Base-by-base conservation (phyloP, 805 yeast species). In the Dipodascus geniculatus region DNA sequence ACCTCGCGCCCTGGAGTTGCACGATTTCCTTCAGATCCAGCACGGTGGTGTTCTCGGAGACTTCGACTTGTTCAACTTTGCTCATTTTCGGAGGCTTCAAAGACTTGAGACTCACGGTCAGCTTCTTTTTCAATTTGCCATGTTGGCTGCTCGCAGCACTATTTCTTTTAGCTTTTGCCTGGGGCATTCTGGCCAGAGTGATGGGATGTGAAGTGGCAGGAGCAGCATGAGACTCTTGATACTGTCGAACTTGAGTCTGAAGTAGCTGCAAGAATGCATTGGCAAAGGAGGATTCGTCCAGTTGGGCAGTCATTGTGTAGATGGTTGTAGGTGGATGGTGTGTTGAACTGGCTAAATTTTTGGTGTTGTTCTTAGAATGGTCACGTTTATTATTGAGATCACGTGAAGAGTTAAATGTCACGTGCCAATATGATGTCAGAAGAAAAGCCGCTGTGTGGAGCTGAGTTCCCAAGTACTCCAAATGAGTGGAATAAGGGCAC, bases 41-140 rank as follows among this genome's bases (percentile, higher is more conserved):
- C 3, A 65, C 55, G 1, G 65, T 58, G 17, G 44, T 38, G 20
- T n/a, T 38, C 38, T 62, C 64, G 8, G 55, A 49, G 6, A 52
- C 51, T 11, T 60, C 54, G 1, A 60, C 59, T 23, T 50, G 60
- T 22, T 63, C 57, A 22, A 65, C 57, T 16, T 63, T 58, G 42
- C 69, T 65, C 66, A 86, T 84, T 63, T 82, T 85, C 3, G 95
- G 95, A 2, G 83, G 78, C 60, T 82, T 80, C 53, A 87, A 76
- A 28, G 90, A 83, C 66, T 83, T 83, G 63, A 87, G 73, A 2
- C 66, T 61, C 16, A 76, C 68, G 14, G 38, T 55, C 20, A 55
- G 56, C 23, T 54, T 14, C 44, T n/a, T n/a, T 14, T 17, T n/a
- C 14, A 11, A n/a, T 8, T 49, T 47, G 22, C 54, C 9, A 22